Conservation (phyloP, 2,329 filamentous ascomycete genomes). For the Aspergillus novofumigatus region DNA sequence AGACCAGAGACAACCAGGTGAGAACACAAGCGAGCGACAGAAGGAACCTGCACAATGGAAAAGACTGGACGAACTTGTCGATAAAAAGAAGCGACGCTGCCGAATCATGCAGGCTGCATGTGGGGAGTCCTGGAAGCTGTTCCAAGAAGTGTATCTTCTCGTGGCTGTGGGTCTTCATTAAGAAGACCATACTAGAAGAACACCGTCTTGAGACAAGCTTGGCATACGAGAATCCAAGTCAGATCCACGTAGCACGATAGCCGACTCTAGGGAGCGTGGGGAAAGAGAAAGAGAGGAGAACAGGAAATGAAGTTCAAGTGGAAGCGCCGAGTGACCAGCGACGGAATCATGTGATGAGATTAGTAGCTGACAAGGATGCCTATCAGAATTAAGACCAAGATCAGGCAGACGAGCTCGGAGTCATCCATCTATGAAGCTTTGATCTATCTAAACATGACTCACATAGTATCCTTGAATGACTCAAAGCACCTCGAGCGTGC, state of each 20-base stretch:
- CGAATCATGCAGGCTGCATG: slow-evolving; percentile 52
- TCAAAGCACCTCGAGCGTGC: background rate
- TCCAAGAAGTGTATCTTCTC: slow-evolving; percentile 31
- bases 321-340: slow-evolving; percentile 15
- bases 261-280: slow-evolving; percentile 44
- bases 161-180: slow-evolving; percentile 24
- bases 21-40: slow-evolving; percentile 35
- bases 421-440: background rate
- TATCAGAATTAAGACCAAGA: background rate
- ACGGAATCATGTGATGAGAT: slow-evolving; percentile 24
- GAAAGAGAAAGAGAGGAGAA: slow-evolving; percentile 30
- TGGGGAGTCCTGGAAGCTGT: slow-evolving; percentile 50
- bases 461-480: background rate
- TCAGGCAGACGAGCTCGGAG: background rate
- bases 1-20: slow-evolving; percentile 49
- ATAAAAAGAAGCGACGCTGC: slow-evolving; percentile 40
- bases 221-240: slow-evolving; percentile 46
- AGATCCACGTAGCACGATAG: slow-evolving; percentile 30
- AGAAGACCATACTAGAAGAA: slow-evolving; percentile 22
- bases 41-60: slow-evolving; percentile 36
- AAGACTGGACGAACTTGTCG: slow-evolving; percentile 38
- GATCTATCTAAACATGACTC: background rate
- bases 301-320: background rate
- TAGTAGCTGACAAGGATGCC: slow-evolving; percentile 14
- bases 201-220: slow-evolving; percentile 28